phyloP scores from a whole-genome alignment of 768 basidiomycete genomes.

The Suillus bovinus region DNA sequence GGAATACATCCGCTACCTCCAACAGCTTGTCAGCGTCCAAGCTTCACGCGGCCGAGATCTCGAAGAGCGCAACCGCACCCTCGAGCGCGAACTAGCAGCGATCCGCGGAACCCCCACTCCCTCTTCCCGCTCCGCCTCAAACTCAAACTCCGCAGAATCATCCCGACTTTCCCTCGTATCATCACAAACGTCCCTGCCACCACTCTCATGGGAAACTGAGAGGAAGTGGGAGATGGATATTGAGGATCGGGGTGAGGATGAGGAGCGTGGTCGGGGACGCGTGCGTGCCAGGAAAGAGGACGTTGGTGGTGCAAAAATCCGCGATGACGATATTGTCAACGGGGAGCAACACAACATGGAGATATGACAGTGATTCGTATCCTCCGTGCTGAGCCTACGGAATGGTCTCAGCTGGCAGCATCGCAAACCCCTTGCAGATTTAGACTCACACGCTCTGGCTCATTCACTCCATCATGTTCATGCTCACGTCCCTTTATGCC shows the following conservation, averaged over 20 bases:
- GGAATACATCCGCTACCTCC: constrained; percentile 69
- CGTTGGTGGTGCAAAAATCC: not conserved
- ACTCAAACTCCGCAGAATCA: not conserved
- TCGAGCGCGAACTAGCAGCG: constrained; percentile 31
- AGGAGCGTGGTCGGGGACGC: constrained; percentile 1
- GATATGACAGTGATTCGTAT: not conserved
- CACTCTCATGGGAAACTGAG: not conserved
- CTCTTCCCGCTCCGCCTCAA: not conserved
- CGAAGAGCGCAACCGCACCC: constrained; percentile 62
- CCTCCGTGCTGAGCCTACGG: not conserved
- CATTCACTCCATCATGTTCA: not conserved
- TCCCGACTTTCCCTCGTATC: not conserved
- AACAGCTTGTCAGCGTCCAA: constrained; percentile 82
- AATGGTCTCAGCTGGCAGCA: not conserved
- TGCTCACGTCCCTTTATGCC: not conserved
- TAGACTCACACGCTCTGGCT: not conserved
- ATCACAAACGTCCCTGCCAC: constrained; percentile 1
- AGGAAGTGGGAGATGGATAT: constrained; percentile 6
- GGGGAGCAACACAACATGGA: constrained; percentile 1
- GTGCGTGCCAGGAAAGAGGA: constrained; percentile 1
- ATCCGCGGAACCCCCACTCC: constrained; percentile 15
- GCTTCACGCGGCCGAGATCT: constrained; percentile 77
- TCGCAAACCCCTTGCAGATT: not conserved
- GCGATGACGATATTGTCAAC: not conserved
- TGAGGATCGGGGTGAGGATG: not conserved